Evolutionary conservation across 2,329 filamentous ascomycete genomes (phyloP).

Genomic region (Paecilomyces fulvus): DNA sequence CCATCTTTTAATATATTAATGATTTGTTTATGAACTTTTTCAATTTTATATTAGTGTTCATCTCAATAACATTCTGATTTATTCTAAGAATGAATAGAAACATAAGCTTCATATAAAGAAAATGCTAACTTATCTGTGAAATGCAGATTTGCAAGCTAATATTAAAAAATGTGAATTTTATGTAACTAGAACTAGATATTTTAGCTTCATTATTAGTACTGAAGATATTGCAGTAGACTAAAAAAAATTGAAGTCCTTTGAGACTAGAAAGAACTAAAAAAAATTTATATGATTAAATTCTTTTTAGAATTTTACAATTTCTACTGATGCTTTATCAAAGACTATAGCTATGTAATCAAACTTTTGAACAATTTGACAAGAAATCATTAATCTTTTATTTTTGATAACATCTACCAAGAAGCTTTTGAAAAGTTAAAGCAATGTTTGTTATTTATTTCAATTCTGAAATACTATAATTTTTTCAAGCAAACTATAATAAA

Average conservation of each 20-base stretch:
- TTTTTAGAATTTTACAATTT: background rate
- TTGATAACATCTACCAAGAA: background rate
- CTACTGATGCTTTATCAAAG: background rate
- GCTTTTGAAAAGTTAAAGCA: background rate
- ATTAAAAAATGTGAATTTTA: background rate
- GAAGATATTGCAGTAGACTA: no score
- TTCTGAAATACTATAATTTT: background rate
- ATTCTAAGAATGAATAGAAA: background rate
- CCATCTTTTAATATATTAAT: constrained; percentile 20
- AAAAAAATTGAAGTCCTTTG: no score
- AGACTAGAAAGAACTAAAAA: no score
- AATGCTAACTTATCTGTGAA: background rate
- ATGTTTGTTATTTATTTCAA: no score
- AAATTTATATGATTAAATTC: background rate
- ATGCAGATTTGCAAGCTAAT: background rate
- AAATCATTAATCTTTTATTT: background rate
- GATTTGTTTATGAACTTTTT: no score
- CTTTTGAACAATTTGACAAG: background rate
- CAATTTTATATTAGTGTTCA: constrained; percentile 8
- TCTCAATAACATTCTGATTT: background rate
- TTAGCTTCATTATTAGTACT: no score
- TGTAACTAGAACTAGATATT: no score
- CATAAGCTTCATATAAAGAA: background rate
- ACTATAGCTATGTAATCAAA: background rate
- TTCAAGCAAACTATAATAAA: background rate